Evolutionary conservation across 176 grass and related monocot species (phyloP).

Genomic region (Rhynchospora tenuis): DNA sequence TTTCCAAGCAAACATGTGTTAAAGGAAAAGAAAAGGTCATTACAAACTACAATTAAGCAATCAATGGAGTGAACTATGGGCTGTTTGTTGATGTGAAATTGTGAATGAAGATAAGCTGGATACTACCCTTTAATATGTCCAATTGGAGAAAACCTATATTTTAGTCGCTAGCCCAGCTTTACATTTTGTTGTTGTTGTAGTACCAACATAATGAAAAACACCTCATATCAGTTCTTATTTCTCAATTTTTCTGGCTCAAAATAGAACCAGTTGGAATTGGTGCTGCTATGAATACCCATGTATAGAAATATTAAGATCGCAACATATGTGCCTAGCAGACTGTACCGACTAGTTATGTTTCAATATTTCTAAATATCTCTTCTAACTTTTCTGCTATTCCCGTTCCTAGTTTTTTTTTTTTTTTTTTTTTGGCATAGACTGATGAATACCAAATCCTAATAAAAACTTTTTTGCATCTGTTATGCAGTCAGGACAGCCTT

Average conservation of each 20-base stretch:
- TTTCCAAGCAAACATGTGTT: background rate
- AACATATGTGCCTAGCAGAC: background rate
- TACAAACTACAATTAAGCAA: background rate
- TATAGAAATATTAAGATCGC: background rate
- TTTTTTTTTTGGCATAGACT: background rate
- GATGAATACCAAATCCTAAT: background rate
- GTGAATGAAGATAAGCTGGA: background rate
- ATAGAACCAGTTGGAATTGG: background rate
- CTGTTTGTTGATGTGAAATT: background rate
- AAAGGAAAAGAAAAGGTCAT: background rate
- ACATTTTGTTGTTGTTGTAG: background rate
- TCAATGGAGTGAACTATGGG: background rate
- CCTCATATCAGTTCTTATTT: background rate
- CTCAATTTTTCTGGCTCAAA: background rate
- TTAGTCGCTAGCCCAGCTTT: background rate
- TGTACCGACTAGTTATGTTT: background rate
- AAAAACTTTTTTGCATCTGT: slow-evolving; percentile 20
- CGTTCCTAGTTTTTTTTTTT: background rate
- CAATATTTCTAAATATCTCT: background rate
- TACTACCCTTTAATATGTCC: background rate
- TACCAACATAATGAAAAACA: background rate
- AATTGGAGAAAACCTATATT: background rate
- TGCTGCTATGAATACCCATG: background rate
- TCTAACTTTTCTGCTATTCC: background rate
- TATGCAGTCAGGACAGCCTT: slow-evolving; percentile 65